phyloP scores from a whole-genome alignment of 1,284 basidiomycete genomes.

The Gymnopus androsaceus region DNA sequence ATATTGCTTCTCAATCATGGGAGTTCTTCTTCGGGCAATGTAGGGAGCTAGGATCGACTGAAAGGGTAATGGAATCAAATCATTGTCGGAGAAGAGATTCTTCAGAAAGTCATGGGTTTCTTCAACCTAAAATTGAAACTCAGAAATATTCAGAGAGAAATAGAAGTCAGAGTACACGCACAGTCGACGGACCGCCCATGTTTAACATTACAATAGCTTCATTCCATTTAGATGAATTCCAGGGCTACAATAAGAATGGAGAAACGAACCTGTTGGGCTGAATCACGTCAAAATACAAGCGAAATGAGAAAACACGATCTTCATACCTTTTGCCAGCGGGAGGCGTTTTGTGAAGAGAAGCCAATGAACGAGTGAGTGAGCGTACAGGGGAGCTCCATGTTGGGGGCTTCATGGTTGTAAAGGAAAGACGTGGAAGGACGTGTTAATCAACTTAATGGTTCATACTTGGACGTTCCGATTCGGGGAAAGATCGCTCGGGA shows the following conservation, averaged over 20 bases:
- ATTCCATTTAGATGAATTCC: slow-evolving; percentile 16
- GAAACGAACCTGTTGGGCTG: slow-evolving; percentile 63
- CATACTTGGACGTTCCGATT: no score
- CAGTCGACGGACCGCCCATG: slow-evolving; percentile 96
- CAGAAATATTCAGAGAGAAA: background rate
- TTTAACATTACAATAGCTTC: slow-evolving; percentile 95
- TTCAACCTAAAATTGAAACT: slow-evolving; percentile 53
- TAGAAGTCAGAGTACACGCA: slow-evolving; percentile 37
- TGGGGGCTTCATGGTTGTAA: slow-evolving; percentile 4
- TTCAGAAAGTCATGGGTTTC: slow-evolving; percentile 92
- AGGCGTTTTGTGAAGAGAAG: slow-evolving; percentile 31
- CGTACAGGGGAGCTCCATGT: slow-evolving; percentile 20
- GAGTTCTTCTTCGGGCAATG: slow-evolving; percentile 91
- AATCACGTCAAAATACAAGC: background rate
- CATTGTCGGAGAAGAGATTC: slow-evolving; percentile 91
- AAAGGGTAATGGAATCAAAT: slow-evolving; percentile 95
- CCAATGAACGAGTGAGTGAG: slow-evolving; percentile 31
- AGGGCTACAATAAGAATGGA: slow-evolving; percentile 7
- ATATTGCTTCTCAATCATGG: slow-evolving; percentile 95
- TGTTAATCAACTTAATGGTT: no score
- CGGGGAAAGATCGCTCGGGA: no score
- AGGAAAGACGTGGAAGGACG: slow-evolving; percentile 5
- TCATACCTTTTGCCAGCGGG: slow-evolving; percentile 38
- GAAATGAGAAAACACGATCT: slow-evolving; percentile 3
- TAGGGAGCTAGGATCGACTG: slow-evolving; percentile 86